Conservation (phyloP, 192 early-diverging fungal genomes). For the Martensiomyces pterosporus region DNA sequence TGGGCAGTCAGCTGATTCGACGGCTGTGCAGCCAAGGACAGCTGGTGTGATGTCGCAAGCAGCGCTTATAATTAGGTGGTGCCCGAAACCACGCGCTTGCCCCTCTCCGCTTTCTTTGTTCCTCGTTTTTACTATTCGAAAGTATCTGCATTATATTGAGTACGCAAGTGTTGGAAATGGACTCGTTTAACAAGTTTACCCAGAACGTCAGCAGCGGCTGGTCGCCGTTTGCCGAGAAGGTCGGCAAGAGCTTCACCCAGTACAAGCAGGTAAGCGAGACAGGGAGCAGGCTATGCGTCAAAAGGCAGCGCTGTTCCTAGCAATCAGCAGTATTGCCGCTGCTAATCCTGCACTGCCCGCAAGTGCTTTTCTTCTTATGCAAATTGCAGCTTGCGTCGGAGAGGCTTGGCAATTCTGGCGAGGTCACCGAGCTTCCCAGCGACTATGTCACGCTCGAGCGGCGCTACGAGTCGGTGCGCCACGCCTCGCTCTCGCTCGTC, state of each 20-base stretch:
- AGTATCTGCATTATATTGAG: too few species aligned
- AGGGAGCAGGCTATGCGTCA: too few species aligned
- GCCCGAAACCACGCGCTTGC: too few species aligned
- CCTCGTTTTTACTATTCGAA: neutral
- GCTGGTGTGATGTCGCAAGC: neutral
- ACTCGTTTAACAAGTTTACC: constrained; percentile 50
- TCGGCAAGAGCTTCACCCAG: constrained; percentile 49
- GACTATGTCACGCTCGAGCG: constrained; percentile 91
- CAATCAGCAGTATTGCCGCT: too few species aligned
- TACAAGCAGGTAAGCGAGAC: constrained; percentile 49
- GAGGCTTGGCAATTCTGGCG: constrained; percentile 70
- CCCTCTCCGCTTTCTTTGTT: neutral
- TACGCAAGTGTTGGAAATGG: too few species aligned
- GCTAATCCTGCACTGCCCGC: neutral
- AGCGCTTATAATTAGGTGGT: too few species aligned
- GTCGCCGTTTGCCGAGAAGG: constrained; percentile 48
- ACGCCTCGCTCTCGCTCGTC: constrained; percentile 54
- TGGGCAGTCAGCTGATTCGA: neutral
- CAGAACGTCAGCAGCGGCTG: constrained; percentile 45
- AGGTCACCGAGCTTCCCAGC: constrained; percentile 88
- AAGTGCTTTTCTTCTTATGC: constrained; percentile 3
- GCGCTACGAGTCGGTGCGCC: constrained; percentile 34
- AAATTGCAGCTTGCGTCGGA: constrained; percentile 80
- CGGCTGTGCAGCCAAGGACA: neutral
- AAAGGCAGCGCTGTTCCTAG: too few species aligned